Base-by-base conservation (phyloP, 352 stramenopile genomes). In the Phytophthora melonis region DNA sequence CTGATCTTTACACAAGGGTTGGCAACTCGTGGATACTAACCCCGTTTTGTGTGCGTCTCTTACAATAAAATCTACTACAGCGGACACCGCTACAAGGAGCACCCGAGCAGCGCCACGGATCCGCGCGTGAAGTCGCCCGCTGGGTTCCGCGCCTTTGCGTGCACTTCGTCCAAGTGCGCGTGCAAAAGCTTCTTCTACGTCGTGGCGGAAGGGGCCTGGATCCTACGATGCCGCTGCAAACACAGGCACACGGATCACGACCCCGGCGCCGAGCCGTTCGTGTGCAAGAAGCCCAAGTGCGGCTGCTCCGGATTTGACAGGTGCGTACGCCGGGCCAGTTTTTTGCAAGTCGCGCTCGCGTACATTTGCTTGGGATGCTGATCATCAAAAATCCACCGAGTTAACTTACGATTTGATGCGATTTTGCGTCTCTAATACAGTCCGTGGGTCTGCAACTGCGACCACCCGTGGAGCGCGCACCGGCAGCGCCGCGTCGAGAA, bases 381-480 rank as follows among this genome's bases (percentile, higher is more conserved):
- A 36, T 56, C 50, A 63, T 72, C 19, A 63, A 70, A 69, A 74
- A 73, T 63, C 53, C 66, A 70, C 45, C 23, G 23, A 25, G 23
- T 25, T 25, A 25, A 25, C 66, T 23, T 41, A 70, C 23, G 36
- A 63, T 61, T 67, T 47, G 32, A 27, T 34, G 18, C 36, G 14
- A 5, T 25, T 32, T 47, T 56, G 25, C 41, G 7, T 14, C 62
- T 68, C 14, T 56, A 43, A 2, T 25, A 25, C 59, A 92, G 84
- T 56, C 87, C 88, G 14, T 95, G 87, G 90, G 80, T 95, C 30
- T 95, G 86, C 75, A 97, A 95, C 45, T 95, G 88, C 77, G 65
- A 91, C 70, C 88, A 94, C 60, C 71, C 88, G 47, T 95, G 84
- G 87, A 61, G 53, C 36, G 68, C 81, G 19, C 87, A 93, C 55